These are phyloP conservation scores for Saccharomyces eubayanus DNA, from an alignment of 805 yeast species.

Conservation along the genomic window DNA sequence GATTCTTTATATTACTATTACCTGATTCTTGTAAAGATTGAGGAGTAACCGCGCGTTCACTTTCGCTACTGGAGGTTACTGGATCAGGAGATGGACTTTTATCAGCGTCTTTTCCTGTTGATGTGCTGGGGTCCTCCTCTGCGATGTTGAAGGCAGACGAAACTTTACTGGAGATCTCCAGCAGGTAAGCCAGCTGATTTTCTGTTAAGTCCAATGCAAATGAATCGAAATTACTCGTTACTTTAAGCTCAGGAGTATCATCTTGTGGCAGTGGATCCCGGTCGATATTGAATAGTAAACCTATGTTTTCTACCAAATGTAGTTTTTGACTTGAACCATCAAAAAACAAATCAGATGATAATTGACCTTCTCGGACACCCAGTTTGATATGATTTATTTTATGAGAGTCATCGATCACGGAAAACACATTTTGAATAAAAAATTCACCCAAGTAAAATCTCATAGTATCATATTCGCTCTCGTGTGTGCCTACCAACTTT, in stretches of 20 bases:
- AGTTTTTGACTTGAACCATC: conserved; percentile 41
- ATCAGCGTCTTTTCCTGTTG: conserved; percentile 31
- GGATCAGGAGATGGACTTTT: conserved; percentile 19
- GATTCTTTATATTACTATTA: conserved; percentile 2
- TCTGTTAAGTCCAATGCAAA: conserved; percentile 59
- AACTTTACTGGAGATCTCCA: conserved; percentile 47
- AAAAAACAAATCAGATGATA: conserved; percentile 48
- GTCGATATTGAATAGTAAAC: conserved; percentile 51
- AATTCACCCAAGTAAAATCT: conserved; percentile 78
- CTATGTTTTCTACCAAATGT: conserved; percentile 59
- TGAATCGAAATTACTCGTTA: conserved; percentile 54
- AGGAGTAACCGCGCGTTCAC: not conserved
- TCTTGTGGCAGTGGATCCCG: conserved; percentile 37
- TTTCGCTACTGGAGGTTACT: conserved; percentile 5
- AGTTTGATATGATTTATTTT: conserved; percentile 50
- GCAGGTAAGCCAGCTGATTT: conserved; percentile 52
- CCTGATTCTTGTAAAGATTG: not conserved
- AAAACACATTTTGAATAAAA: conserved; percentile 56
- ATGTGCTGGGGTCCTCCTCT: conserved; percentile 32
- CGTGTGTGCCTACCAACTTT: conserved; percentile 36
- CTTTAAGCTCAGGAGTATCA: conserved; percentile 39
- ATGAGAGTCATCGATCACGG: conserved; percentile 17
- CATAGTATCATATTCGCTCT: conserved; percentile 46
- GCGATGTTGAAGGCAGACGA: conserved; percentile 44
- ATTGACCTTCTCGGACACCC: conserved; percentile 63